Evolutionary conservation across 2,329 filamentous ascomycete species (phyloP).

Genomic region (Botrytis squamosa): DNA sequence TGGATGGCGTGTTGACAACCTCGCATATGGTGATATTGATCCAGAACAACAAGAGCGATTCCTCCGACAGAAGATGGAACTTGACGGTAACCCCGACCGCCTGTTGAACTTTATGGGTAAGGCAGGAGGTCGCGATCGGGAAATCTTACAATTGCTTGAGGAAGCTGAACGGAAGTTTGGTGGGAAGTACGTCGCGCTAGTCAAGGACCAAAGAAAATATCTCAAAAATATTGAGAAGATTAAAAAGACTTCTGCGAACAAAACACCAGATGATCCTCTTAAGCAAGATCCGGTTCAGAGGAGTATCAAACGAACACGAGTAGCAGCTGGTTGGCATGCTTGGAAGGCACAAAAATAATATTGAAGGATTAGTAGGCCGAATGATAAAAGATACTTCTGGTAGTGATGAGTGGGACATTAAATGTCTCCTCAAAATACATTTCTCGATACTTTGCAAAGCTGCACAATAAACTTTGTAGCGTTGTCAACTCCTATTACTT

Average conservation of each 20-base stretch:
- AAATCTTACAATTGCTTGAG: conserved; percentile 7
- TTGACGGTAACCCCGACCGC: conserved; percentile 5
- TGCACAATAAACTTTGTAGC: background rate
- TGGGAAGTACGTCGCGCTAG: background rate
- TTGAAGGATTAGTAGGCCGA: background rate
- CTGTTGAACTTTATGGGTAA: conserved; percentile 10
- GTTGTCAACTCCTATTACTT: no score
- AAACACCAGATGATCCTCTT: background rate
- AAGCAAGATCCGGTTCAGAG: conserved; percentile 4
- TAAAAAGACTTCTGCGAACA: background rate
- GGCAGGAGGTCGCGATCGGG: conserved; percentile 7
- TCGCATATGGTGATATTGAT: conserved; percentile 16
- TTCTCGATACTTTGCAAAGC: background rate
- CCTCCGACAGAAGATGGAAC: conserved; percentile 12
- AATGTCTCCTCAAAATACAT: background rate
- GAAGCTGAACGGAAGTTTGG: conserved; percentile 3
- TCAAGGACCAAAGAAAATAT: conserved; percentile 3
- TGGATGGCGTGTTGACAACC: conserved; percentile 11
- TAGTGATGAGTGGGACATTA: background rate
- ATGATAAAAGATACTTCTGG: background rate
- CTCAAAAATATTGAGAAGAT: background rate
- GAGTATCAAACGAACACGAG: conserved; percentile 12
- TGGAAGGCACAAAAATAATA: conserved; percentile 12
- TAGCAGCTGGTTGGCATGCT: conserved; percentile 9
- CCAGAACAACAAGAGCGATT: conserved; percentile 13